Base-by-base conservation (phyloP, 441 rosid genomes). In the Erodium chrysanthum region DNA sequence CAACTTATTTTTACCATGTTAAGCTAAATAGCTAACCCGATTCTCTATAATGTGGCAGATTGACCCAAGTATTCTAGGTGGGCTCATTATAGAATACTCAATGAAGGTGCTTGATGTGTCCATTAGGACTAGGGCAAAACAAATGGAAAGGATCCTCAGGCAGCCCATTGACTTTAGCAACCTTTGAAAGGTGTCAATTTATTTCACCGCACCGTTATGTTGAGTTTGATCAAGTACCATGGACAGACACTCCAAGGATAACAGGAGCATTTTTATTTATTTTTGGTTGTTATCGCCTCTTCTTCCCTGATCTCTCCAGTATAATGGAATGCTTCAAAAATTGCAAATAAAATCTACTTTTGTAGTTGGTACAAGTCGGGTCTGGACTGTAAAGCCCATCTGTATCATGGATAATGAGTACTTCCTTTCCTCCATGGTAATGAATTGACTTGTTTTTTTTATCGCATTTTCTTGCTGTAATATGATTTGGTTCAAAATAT, bases 91-190 rank as follows among this genome's bases (percentile, higher is more conserved):
- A 7, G 92, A 90, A 82, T 93, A 88, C 27, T 78, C 66, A 9
- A 87, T 79, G 74, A 88, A 90, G 92, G 87, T 93, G 75, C 84
- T 93, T 73, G 98, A 93, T 77, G 84, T 93, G 98, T 93, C 97
- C 63, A 93, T 93, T 66, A 84, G 58, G 87, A 87, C 97, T 0
- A 86, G 97, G 75, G 96, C 95, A 25, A 77, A 71, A 67, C 94
- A 89, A 82, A 93, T 90, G 97, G 96, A 93, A 85, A 85, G 97
- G 82, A 85, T 86, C 74, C 81, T 93, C 74, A 86, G 88, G 11
- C 91, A 88, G 71, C 92, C 96, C 56, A 46, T 73, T 10, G 76
- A 82, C 70, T 0, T 81, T 35, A 82, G 56, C 69, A 58, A 48
- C 69, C 66, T 85, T 70, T 88, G 75, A 83, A 75, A 50, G 67